Conservation (phyloP, 2,329 filamentous ascomycete species). For the Parascedosporium putredinis region DNA sequence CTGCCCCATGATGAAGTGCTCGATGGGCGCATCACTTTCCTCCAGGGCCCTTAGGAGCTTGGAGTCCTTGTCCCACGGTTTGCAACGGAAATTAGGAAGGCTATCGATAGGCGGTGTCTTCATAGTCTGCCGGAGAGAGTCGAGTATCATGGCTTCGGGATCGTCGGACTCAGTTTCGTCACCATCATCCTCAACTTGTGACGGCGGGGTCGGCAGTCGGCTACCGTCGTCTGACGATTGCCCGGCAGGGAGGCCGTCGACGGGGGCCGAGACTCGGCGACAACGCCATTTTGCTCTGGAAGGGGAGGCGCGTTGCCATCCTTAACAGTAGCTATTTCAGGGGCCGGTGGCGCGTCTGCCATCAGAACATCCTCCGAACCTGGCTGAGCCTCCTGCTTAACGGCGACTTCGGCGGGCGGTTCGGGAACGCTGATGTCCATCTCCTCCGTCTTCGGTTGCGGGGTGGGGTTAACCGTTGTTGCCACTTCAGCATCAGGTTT, state of each 20-base stretch:
- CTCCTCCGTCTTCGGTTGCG: conserved; percentile 28
- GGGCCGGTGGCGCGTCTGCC: conserved; percentile 8
- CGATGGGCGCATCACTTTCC: conserved; percentile 27
- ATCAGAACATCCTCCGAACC: conserved; percentile 18
- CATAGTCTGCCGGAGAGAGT: conserved; percentile 39
- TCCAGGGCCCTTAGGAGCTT: conserved; percentile 30
- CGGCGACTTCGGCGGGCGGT: conserved; percentile 11
- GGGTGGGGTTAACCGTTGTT: background rate
- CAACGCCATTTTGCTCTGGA: background rate
- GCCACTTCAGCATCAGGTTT: background rate
- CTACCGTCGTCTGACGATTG: conserved; percentile 11
- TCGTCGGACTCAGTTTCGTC: conserved; percentile 46
- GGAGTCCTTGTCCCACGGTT: conserved; percentile 37
- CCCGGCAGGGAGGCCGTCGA: background rate
- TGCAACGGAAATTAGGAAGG: conserved; percentile 35
- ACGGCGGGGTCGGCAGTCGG: conserved; percentile 33
- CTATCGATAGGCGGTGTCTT: conserved; percentile 44
- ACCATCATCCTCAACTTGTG: conserved; percentile 37
- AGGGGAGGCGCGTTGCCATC: background rate
- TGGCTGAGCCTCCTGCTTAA: conserved; percentile 2
- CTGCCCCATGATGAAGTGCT: conserved; percentile 34
- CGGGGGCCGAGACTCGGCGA: background rate
- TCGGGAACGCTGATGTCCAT: conserved; percentile 21
- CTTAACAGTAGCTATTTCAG: background rate
- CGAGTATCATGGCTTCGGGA: conserved; percentile 37